These are phyloP conservation scores for Fraxinus paxiana DNA, from an alignment of 305 asterid genomes.

Conservation along the genomic window DNA sequence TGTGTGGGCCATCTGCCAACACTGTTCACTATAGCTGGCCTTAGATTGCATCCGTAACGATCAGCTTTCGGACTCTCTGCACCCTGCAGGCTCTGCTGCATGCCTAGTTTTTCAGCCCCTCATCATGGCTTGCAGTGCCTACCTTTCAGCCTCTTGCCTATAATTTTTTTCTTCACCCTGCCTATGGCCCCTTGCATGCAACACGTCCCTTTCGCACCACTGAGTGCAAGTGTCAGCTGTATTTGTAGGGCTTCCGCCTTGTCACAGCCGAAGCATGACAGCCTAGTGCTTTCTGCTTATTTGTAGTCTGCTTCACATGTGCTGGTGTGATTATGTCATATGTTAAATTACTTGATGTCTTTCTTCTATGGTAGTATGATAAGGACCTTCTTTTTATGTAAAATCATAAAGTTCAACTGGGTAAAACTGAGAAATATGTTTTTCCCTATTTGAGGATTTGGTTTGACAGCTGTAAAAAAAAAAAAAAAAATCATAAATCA, in stretches of 20 bases:
- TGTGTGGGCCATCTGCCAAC: neutral
- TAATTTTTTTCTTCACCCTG: neutral
- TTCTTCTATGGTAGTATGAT: conserved; percentile 2
- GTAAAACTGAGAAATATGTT: neutral
- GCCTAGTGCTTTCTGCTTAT: neutral
- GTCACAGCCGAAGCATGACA: neutral
- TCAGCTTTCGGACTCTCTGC: neutral
- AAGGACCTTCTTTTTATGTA: neutral
- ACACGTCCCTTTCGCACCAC: neutral
- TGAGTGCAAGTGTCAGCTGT: neutral
- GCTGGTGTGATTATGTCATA: neutral
- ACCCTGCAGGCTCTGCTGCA: neutral
- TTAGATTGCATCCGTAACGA: neutral
- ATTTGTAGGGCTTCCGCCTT: neutral
- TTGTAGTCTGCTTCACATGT: neutral
- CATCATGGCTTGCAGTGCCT: neutral
- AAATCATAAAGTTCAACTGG: neutral
- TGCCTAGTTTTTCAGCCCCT: neutral
- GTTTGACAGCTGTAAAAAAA: neutral
- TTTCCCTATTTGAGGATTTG: neutral
- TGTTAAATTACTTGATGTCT: conserved; percentile 3
- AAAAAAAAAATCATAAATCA: neutral
- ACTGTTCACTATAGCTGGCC: neutral
- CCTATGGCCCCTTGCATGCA: neutral
- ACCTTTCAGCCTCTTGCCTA: neutral